phyloP scores from a whole-genome alignment of 257 asterid genomes.

The Oldenlandia corymbosa region DNA sequence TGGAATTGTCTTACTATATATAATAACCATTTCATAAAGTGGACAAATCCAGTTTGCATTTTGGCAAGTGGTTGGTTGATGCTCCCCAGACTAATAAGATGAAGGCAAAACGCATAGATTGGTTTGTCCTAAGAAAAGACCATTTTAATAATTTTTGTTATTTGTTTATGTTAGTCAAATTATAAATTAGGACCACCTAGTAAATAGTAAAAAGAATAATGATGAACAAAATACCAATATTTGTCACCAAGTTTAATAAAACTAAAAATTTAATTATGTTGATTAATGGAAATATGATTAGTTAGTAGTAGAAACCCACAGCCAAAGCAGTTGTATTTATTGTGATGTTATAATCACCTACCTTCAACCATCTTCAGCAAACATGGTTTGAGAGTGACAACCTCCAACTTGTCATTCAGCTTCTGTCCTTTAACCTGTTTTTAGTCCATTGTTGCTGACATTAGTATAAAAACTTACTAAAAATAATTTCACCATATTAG shows the following conservation, averaged over 20 bases:
- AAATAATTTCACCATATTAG: too few species aligned
- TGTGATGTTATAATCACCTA: slow-evolving; percentile 34
- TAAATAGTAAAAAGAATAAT: too few species aligned
- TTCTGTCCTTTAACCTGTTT: slow-evolving; percentile 74
- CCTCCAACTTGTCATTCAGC: slow-evolving; percentile 72
- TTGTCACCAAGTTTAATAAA: too few species aligned
- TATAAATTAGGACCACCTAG: too few species aligned
- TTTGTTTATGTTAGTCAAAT: too few species aligned
- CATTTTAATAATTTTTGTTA: too few species aligned
- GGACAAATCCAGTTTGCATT: neutral
- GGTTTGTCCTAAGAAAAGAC: neutral
- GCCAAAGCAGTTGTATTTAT: neutral
- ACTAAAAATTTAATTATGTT: too few species aligned
- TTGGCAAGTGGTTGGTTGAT: neutral
- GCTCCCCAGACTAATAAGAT: neutral
- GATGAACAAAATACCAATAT: too few species aligned
- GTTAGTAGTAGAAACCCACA: neutral
- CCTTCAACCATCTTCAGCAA: slow-evolving; percentile 90
- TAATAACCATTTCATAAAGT: neutral
- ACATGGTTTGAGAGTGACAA: slow-evolving; percentile 79
- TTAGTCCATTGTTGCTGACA: neutral
- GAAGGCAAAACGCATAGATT: neutral
- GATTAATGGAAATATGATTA: too few species aligned
- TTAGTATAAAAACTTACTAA: too few species aligned
- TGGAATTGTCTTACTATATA: neutral